Base-by-base conservation (phyloP, 257 asterid species). In the Jasminum sambac region DNA sequence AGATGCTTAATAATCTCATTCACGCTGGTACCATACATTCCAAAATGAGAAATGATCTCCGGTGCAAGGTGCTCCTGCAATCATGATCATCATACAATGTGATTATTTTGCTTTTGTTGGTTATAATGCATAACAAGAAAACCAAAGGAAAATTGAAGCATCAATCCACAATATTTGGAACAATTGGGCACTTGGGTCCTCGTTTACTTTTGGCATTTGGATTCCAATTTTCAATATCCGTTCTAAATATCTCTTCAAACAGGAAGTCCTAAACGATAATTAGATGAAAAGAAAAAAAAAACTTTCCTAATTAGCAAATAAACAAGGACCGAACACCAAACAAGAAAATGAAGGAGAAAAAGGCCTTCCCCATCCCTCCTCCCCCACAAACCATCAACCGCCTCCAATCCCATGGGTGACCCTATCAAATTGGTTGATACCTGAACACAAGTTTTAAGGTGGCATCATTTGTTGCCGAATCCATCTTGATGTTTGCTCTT, bases 1-100 rank as follows among this genome's bases (percentile, higher is more conserved):
- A 95, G 86, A 78, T 91, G 92, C 90, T 91, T 95, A 77, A 89
- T 89, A 78, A 85, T 87, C 83, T 91, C 98, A 73, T 82, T 76
- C 16, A 88, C 87, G 67, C 96, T 83, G 24, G 87, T 42, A 34
- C 85, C 85, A 72, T 89, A 95, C 85, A 80, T 81, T 69, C 66
- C 90, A 74, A 86, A 76, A 82, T 76, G 92, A 70, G 98, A 91
- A 70, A 95, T 72, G 64, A 95, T 81, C 88, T 89, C 96, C 13
- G 98, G 77, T 55, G 89, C 96, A 60, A 91, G 90, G 79, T 78
- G 80, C 60, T 85, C 96, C 99, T 95, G 88, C 78, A 83, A 48
- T 24, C 67, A 77, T 23, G 76, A 73, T 72, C 59, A 66, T 62
- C 66, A 70, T 61, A 41, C 2, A 41, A 17, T n/a, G 57, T 70